Conservation (phyloP, 2,329 filamentous ascomycete species). For the Curvularia eragrostidis region DNA sequence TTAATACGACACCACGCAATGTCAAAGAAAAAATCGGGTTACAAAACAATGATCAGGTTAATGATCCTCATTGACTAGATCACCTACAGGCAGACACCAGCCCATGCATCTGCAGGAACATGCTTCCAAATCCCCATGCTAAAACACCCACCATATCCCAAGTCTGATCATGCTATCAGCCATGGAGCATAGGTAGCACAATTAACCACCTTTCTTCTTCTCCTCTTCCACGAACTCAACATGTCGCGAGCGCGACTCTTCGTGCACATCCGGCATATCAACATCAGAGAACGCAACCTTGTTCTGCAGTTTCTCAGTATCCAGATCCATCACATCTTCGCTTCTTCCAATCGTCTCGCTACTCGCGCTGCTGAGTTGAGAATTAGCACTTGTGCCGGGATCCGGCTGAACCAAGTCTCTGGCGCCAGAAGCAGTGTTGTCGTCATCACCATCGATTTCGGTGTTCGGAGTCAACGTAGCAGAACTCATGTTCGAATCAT, state of each 20-base stretch:
- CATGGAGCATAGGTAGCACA: background rate
- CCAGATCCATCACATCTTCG: constrained; percentile 32
- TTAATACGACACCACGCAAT: background rate
- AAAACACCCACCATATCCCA: background rate
- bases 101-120: background rate
- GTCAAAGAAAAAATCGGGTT: background rate
- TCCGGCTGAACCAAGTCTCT: constrained; percentile 40
- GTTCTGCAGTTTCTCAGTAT: constrained; percentile 14
- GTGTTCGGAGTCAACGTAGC: constrained; percentile 47
- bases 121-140: background rate
- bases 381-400: constrained; percentile 26
- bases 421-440: constrained; percentile 23
- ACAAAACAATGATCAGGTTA: background rate
- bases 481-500: constrained; percentile 31
- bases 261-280: constrained; percentile 32
- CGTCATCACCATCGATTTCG: constrained; percentile 40
- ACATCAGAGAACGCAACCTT: constrained; percentile 29
- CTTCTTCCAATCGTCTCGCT: constrained; percentile 32
- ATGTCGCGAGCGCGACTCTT: constrained; percentile 25
- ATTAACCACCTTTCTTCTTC: constrained; percentile 37
- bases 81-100: background rate
- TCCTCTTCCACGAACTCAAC: constrained; percentile 29
- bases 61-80: background rate
- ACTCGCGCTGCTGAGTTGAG: constrained; percentile 28
- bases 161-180: background rate